Base-by-base conservation (phyloP, 352 stramenopile species). In the Phytophthora constricta region DNA sequence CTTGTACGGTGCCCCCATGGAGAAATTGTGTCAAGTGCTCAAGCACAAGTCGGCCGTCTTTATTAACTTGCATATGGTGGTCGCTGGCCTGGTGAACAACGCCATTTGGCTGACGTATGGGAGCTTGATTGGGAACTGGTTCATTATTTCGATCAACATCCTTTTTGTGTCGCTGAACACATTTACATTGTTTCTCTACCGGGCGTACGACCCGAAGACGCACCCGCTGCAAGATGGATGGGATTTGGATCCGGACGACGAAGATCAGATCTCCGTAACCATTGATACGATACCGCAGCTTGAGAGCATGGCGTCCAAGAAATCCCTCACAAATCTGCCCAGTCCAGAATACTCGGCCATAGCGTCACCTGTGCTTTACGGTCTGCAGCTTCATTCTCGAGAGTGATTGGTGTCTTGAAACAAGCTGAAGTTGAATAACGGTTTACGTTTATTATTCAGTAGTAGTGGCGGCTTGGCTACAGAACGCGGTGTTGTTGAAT, bases 51-150 rank as follows among this genome's bases (percentile, higher is more conserved):
- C 67, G 16, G 79, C 59, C 19, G 66, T 76, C 16, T 87, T 83
- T 69, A 76, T 89, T 49, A 79, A 81, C 33, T 75, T 90, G 47
- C 65, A 81, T 49, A 79, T 90, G 67, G 72, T 85, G 14, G 41
- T 81, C 39, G 73, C 76, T 25, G 75, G 72, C 25, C 61, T 73
- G 1, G 56, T 77, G 46, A 89, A 84, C 69, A 86, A 82, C 58
- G 60, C 27, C 4, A 62, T 82, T 2, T 89, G 71, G 67, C 61
- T 76, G 17, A 50, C 62, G 41, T 79, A 79, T 48, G 68, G 71
- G 9, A 17, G 73, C 14, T 62, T 79, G 34, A 67, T 72, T 48
- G 53, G 23, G 22, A 81, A 81, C 50, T 70, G 67, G 61, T 81
- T 81, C 65, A 75, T 77, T 26, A 67, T 72, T 26, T 62, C 48